Percentiles rank a stretch among this genome's conserved stretches.
These are phyloP conservation scores for Posidonia australis DNA, from an alignment of 106 monocot species.

Conservation along the genomic window DNA sequence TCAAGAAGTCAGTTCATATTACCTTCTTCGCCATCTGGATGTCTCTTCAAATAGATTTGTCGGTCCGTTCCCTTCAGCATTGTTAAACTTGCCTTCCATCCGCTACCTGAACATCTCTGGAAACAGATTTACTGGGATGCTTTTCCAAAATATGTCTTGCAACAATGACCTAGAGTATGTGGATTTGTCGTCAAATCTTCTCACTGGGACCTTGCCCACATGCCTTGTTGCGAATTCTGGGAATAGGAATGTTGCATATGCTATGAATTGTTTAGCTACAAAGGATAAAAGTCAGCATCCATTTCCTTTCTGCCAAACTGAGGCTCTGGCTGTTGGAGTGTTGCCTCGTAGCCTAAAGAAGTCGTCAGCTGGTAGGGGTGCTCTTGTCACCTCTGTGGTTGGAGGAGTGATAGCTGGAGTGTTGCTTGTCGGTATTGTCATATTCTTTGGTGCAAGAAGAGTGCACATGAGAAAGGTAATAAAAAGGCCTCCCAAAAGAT, in stretches of 20 bases:
- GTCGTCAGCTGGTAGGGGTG: conserved; percentile 18
- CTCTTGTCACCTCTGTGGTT: conserved; percentile 25
- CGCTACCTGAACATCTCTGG: conserved; percentile 48
- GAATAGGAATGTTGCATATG: conserved; percentile 28
- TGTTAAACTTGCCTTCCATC: conserved; percentile 72
- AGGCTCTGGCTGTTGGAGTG: conserved; percentile 85
- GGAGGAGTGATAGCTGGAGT: conserved; percentile 15
- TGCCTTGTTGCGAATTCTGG: conserved; percentile 34
- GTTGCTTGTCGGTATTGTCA: conserved; percentile 21
- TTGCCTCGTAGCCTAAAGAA: conserved; percentile 29
- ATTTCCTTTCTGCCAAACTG: conserved; percentile 51
- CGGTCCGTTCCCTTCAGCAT: conserved; percentile 51
- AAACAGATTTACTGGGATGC: conserved; percentile 86
- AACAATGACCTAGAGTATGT: conserved; percentile 44
- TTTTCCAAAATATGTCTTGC: conserved; percentile 62
- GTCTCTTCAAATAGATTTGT: conserved; percentile 78
- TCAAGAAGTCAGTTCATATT: conserved; percentile 35
- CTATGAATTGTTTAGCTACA: conserved; percentile 54
- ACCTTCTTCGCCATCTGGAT: conserved; percentile 57
- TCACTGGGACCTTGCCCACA: conserved; percentile 60
- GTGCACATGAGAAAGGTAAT: conserved; percentile 13
- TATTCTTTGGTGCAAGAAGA: conserved; percentile 34
- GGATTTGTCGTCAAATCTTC: conserved; percentile 69
- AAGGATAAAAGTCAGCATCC: conserved; percentile 50
- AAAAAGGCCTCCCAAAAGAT: conserved; percentile 46